Percentiles rank a stretch among this genome's conserved stretches.
phyloP scores from a whole-genome alignment of 345 rosid genomes.

The Aquilaria yunnanensis region DNA sequence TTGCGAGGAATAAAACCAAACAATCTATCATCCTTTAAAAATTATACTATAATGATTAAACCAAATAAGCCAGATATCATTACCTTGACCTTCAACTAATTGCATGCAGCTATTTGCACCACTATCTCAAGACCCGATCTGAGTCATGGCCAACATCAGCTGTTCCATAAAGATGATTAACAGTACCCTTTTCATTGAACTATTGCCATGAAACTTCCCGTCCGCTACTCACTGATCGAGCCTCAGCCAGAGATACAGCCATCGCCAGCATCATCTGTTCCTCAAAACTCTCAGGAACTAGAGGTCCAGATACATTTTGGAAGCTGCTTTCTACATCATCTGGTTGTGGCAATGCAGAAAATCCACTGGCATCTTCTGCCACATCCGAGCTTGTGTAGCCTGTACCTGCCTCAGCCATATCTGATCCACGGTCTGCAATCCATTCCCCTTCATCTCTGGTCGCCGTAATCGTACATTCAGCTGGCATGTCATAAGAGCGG shows the following conservation, averaged over 20 bases:
- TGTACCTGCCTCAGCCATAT: conserved; percentile 62
- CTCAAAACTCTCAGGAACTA: conserved; percentile 82
- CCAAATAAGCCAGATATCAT: conserved; percentile 10
- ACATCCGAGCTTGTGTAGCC: conserved; percentile 63
- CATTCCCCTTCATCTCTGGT: conserved; percentile 44
- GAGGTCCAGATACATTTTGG: conserved; percentile 34
- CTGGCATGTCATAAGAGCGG: conserved; percentile 22
- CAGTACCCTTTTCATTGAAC: conserved; percentile 13
- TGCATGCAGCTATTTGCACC: conserved; percentile 8
- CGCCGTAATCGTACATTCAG: conserved; percentile 23
- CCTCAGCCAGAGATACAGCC: conserved; percentile 94
- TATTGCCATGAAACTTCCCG: conserved; percentile 69
- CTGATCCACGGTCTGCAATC: conserved; percentile 47
- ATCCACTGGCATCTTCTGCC: conserved; percentile 33
- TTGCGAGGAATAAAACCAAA: conserved; percentile 6
- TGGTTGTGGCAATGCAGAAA: conserved; percentile 30
- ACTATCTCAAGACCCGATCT: conserved; percentile 10
- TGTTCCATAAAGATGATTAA: conserved; percentile 4
- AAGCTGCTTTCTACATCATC: conserved; percentile 32
- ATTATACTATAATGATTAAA: conserved; percentile 14
- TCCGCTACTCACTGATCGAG: conserved; percentile 46
- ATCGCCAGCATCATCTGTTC: conserved; percentile 97
- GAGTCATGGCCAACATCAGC: conserved; percentile 17
- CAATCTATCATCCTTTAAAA: conserved; percentile 27
- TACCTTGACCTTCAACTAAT: conserved; percentile 18